Evolutionary conservation across 345 rosid species (phyloP), one percentile per base, ranked within the genome.

Genomic region (Populus alba): DNA sequence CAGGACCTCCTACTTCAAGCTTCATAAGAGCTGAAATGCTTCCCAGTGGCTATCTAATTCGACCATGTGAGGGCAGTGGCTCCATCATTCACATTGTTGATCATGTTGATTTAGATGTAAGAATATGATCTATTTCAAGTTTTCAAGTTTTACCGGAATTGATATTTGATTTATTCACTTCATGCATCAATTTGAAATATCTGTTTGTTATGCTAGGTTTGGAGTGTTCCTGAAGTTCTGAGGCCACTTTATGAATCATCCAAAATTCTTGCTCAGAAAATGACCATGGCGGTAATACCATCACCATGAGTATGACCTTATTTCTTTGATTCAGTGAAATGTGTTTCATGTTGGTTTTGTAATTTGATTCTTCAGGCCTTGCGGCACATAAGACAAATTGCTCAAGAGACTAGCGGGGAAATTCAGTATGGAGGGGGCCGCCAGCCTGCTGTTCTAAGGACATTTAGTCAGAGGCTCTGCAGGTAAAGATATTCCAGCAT

Each of bases 11-110:
- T 33, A 39, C 93, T 73, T 86, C 97, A 82, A 87, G 81, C 90
- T 95, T 91, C 45, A 87, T 90, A 25, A 90, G 99, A 84, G 99
- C 96, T 71, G 96, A 95, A 80, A 85, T 93, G 95, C 87, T 91
- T 80, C 92, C 99, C 23, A 95, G 99, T 75, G 99, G 99, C 74
- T 95, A 88, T 73, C 89, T 95, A 41, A 89, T 93, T 77, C 95
- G 99, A 63, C 93, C 98, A 61, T 95, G 96, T 59, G 99, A 95
- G 45, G 99, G 99, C 70, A 98, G 97, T 81, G 94, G 98, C 72
- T 92, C 97, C 76, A 92, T 95, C 74, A 87, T 95, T 78, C 95
- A 95, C 86, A 93, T 95, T 80, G 99, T 95, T 49, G 99, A 95
- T 87, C 99, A 95, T 85, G 89, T 95, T 85, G 98, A 95, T 79